phyloP scores from a whole-genome alignment of 306 rosid species.

The Alnus rubra region DNA sequence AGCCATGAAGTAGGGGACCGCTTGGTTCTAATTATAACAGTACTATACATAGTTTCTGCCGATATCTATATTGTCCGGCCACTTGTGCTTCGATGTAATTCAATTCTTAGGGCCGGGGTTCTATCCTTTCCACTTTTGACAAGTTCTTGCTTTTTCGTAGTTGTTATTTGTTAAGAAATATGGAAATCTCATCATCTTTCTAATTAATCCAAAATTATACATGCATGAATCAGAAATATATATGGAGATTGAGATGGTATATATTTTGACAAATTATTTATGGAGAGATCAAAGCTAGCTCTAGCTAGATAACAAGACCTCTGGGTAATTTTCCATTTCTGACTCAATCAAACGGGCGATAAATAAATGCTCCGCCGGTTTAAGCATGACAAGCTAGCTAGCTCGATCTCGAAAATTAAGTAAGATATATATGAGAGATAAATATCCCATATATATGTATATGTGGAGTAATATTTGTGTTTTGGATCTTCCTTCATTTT shows the following conservation, averaged over 20 bases:
- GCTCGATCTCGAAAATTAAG: no score
- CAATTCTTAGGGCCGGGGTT: not conserved
- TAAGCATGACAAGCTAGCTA: no score
- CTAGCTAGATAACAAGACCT: not conserved
- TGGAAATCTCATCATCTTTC: no score
- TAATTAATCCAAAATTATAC: no score
- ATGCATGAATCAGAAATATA: no score
- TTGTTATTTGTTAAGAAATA: no score
- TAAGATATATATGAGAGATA: no score
- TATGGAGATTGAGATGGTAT: no score
- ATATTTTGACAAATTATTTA: not conserved
- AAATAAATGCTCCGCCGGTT: no score
- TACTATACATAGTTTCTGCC: not conserved
- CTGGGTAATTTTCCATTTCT: not conserved
- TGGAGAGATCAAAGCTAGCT: not conserved
- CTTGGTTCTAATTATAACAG: not conserved
- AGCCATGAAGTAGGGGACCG: slow-evolving; percentile 36
- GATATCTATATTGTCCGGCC: not conserved
- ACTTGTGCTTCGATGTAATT: not conserved
- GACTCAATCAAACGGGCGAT: not conserved
- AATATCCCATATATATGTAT: no score
- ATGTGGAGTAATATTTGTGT: no score
- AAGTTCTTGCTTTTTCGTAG: not conserved
- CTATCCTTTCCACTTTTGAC: slow-evolving; percentile 1
- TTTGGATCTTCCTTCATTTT: no score